These are phyloP conservation scores for Leccinum pachyderme DNA, from an alignment of 1,284 basidiomycete genomes.

Conservation along the genomic window DNA sequence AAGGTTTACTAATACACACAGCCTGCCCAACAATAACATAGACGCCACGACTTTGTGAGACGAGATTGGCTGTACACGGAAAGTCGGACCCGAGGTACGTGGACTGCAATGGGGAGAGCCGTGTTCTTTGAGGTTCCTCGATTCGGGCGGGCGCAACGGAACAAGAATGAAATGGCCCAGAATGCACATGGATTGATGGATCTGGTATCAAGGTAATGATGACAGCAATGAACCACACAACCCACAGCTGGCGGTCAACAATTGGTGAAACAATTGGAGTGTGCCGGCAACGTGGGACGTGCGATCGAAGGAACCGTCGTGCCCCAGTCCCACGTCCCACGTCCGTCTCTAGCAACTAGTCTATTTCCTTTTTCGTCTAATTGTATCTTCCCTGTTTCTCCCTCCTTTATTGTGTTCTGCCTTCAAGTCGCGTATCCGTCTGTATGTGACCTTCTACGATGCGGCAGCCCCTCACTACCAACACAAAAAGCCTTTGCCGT, in stretches of 20 bases:
- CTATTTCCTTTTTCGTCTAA: slow-evolving; percentile 37
- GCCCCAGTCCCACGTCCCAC: slow-evolving; percentile 5
- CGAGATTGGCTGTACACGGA: slow-evolving; percentile 12
- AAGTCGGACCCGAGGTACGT: slow-evolving; percentile 8
- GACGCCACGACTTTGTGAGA: slow-evolving; percentile 9
- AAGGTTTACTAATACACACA: slow-evolving; percentile 24
- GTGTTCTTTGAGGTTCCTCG: slow-evolving; percentile 32
- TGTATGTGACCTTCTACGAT: slow-evolving; percentile 29
- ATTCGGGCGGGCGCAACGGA: slow-evolving; percentile 30
- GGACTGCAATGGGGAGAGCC: slow-evolving; percentile 11
- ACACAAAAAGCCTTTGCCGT: slow-evolving; percentile 35
- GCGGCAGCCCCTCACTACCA: slow-evolving; percentile 32
- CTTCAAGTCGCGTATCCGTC: slow-evolving; percentile 19
- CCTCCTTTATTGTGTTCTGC: slow-evolving; percentile 36
- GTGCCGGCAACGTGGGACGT: slow-evolving; percentile 29
- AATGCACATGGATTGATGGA: slow-evolving; percentile 16
- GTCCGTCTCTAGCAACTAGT: not conserved
- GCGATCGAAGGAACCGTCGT: slow-evolving; percentile 10
- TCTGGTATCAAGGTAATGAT: slow-evolving; percentile 24
- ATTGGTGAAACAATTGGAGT: slow-evolving; percentile 32
- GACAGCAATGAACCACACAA: slow-evolving; percentile 14
- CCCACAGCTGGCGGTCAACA: slow-evolving; percentile 11
- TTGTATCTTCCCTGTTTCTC: slow-evolving; percentile 37
- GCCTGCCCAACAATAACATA: slow-evolving; percentile 23
- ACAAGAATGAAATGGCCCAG: slow-evolving; percentile 11